Evolutionary conservation across 768 basidiomycete species (phyloP).

Genomic region (Lepiota brunneoincarnata): DNA sequence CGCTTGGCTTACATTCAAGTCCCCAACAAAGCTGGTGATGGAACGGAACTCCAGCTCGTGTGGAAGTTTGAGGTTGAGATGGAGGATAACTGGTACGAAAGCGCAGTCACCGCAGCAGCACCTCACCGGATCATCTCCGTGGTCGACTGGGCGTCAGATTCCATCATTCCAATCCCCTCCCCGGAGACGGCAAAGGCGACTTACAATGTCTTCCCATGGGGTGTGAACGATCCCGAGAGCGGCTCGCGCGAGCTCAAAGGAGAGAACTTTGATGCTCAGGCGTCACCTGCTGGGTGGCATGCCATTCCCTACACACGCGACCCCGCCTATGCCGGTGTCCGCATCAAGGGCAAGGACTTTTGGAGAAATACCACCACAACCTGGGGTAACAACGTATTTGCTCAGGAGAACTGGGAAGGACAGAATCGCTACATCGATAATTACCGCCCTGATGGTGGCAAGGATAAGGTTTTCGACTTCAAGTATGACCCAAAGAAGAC

Average conservation of each 20-base stretch:
- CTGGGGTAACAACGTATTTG: slow-evolving; percentile 88
- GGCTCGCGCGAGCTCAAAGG: slow-evolving; percentile 58
- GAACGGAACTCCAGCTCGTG: slow-evolving; percentile 65
- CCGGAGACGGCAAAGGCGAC: slow-evolving; percentile 33
- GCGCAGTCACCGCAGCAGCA: slow-evolving; percentile 69
- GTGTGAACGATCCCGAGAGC: slow-evolving; percentile 79
- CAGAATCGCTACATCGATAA: slow-evolving; percentile 64
- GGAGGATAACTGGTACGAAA: slow-evolving; percentile 95
- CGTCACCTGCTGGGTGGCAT: slow-evolving; percentile 94
- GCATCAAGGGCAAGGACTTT: slow-evolving; percentile 23
- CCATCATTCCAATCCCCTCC: slow-evolving; percentile 43
- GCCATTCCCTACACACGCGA: slow-evolving; percentile 70
- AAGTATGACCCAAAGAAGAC: slow-evolving; percentile 68
- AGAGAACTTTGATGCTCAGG: slow-evolving; percentile 72
- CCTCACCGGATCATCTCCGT: slow-evolving; percentile 84
- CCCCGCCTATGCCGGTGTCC: slow-evolving; percentile 41
- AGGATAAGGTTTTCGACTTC: slow-evolving; percentile 61
- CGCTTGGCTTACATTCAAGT: slow-evolving; percentile 81
- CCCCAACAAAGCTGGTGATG: slow-evolving; percentile 57
- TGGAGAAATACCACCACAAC: slow-evolving; percentile 77
- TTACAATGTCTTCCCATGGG: slow-evolving; percentile 79
- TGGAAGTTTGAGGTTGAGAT: slow-evolving; percentile 96
- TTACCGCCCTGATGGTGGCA: slow-evolving; percentile 73
- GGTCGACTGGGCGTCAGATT: slow-evolving; percentile 93
- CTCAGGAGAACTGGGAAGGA: slow-evolving; percentile 93